Evolutionary conservation across 139 green algal species (phyloP).

Genomic region (Haematococcus sp.): DNA sequence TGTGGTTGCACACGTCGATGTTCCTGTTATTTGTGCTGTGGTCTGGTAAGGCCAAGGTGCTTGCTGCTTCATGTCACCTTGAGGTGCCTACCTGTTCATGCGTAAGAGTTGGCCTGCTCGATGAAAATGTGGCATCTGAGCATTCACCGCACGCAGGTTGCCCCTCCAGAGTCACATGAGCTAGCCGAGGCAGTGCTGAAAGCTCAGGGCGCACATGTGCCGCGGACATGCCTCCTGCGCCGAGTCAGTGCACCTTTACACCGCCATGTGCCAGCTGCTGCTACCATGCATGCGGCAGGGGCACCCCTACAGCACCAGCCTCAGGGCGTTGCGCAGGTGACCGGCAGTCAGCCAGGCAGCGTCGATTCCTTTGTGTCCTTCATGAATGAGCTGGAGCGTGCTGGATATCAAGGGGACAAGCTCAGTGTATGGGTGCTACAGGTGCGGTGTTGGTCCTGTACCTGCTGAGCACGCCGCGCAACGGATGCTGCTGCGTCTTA

Average conservation of each 20-base stretch:
- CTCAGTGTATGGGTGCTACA: conserved; percentile 58
- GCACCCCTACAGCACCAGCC: not conserved
- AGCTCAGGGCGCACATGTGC: conserved; percentile 25
- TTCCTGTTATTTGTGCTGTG: too few species aligned
- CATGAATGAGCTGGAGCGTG: conserved; percentile 22
- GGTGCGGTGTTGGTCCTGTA: too few species aligned
- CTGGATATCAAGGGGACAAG: conserved; percentile 56
- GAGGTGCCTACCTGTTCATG: too few species aligned
- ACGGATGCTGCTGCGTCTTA: too few species aligned
- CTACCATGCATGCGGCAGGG: not conserved
- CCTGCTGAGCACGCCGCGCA: too few species aligned
- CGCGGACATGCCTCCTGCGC: conserved; percentile 60
- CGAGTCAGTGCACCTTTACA: conserved; percentile 40
- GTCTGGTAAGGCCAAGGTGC: too few species aligned
- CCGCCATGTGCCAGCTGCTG: conserved; percentile 17
- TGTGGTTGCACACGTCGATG: not conserved
- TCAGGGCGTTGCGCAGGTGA: not conserved
- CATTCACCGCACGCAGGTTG: too few species aligned
- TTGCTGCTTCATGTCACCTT: too few species aligned
- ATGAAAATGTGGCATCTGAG: too few species aligned
- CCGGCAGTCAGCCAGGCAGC: not conserved
- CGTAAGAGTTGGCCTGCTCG: too few species aligned
- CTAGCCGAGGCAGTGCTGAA: conserved; percentile 42
- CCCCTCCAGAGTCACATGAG: conserved; percentile 51
- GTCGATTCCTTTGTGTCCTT: not conserved